A percentile compares a stretch with the other conserved stretches of the same genome.
These are phyloP conservation scores for Diaporthe amygdali DNA, from an alignment of 2,329 filamentous ascomycete species.

Conservation along the genomic window DNA sequence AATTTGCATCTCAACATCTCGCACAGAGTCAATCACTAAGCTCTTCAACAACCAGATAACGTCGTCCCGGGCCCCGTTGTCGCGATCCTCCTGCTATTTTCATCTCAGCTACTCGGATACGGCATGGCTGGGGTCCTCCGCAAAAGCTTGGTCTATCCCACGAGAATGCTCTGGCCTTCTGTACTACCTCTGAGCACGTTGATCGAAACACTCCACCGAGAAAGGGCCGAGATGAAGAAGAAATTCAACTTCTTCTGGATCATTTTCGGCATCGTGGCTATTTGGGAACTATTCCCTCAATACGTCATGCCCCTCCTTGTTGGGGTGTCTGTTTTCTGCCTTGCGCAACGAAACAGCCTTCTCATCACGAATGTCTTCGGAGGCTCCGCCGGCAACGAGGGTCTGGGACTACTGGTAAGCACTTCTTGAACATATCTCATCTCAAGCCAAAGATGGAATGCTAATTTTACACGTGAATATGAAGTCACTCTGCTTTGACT, in stretches of 20 bases:
- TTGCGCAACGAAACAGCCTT: slow-evolving; percentile 46
- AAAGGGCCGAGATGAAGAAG: slow-evolving; percentile 40
- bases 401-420: slow-evolving; percentile 42
- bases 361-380: slow-evolving; percentile 56
- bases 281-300: slow-evolving; percentile 55
- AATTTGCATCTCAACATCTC: not conserved
- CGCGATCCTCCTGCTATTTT: slow-evolving; percentile 50
- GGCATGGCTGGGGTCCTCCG: slow-evolving; percentile 54
- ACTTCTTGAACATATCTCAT: not conserved
- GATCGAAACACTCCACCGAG: slow-evolving; percentile 36
- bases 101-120: slow-evolving; percentile 55
- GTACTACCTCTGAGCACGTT: slow-evolving; percentile 37
- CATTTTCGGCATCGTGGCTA: slow-evolving; percentile 43
- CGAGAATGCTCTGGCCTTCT: slow-evolving; percentile 42
- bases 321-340: slow-evolving; percentile 48
- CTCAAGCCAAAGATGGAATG: too few species aligned
- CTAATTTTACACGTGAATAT: not conserved
- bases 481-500: slow-evolving; percentile 43
- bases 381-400: slow-evolving; percentile 42
- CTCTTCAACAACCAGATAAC: slow-evolving; percentile 32
- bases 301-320: slow-evolving; percentile 50
- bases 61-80: slow-evolving; percentile 42
- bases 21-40: not conserved
- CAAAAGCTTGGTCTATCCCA: slow-evolving; percentile 50
- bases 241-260: slow-evolving; percentile 45